These are phyloP conservation scores for Omphalea diandra DNA, from an alignment of 441 rosid genomes.

Conservation along the genomic window DNA sequence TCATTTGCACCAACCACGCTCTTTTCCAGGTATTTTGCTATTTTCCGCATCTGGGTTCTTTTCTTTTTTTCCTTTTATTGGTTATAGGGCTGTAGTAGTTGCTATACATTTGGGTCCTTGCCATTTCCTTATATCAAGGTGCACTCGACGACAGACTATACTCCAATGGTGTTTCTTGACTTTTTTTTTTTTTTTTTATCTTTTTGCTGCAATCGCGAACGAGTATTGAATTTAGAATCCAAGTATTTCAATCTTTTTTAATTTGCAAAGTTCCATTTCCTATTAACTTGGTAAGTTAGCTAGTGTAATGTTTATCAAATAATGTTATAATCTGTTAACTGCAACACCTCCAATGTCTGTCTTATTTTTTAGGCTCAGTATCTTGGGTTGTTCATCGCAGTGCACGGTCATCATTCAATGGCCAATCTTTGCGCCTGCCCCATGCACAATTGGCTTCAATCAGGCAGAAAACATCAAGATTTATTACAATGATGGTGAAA, in stretches of 20 bases:
- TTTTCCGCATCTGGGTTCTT: neutral
- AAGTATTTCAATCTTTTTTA: no score
- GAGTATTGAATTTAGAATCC: no score
- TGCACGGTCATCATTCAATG: conserved; percentile 43
- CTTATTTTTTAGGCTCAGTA: conserved; percentile 40
- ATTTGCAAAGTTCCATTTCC: neutral
- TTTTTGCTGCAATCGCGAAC: no score
- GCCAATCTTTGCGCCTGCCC: conserved; percentile 40
- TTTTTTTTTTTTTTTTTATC: neutral
- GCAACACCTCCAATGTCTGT: neutral
- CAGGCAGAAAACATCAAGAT: conserved; percentile 25
- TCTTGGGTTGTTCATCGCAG: conserved; percentile 38
- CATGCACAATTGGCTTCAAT: conserved; percentile 18
- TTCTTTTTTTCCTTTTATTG: neutral
- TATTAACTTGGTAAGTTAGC: neutral
- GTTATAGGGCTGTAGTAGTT: neutral
- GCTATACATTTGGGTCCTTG: neutral
- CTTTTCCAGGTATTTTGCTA: conserved; percentile 40
- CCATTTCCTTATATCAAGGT: no score
- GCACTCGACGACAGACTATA: no score
- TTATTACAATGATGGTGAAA: conserved; percentile 64
- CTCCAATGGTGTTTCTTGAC: no score
- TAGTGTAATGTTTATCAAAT: neutral
- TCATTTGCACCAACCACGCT: conserved; percentile 34
- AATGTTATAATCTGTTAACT: neutral